Evolutionary conservation across 2,329 filamentous ascomycete species (phyloP), one percentile per base, ranked within the genome.

Genomic region (Catunica adiposa): DNA sequence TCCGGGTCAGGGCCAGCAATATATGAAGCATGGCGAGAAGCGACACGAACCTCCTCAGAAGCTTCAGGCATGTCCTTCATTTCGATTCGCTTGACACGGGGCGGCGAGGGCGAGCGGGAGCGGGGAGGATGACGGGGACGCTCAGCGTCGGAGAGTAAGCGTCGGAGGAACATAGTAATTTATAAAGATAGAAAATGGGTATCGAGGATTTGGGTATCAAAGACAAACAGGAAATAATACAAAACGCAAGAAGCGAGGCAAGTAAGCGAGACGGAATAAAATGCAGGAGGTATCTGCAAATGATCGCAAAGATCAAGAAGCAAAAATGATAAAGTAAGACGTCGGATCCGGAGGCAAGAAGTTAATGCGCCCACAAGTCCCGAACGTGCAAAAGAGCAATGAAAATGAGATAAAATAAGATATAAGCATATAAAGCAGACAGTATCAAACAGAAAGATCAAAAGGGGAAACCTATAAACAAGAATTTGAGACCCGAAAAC

Each of bases 61-160:
- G 56, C n/a, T n/a, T 58, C 56, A 4, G 56, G 56, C 47, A 58
- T 54, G 40, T 58, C 53, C 40, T 54, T 50, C 56, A 58, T 58
- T 26, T 58, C 56, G 26, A 58, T 58, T 8, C 56, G 56, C 40
- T 58, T 58, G 17, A 58, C 56, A 9, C 56, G 56, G 22, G 52
- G 51, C 25, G 56, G 56, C 23, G 56, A 58, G 7, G 56, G 56
- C 3, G 52, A 51, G 20, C 56, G 56, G 37, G 56, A 58, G 37
- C 56, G 56, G 11, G 56, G 56, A 22, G 56, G 56, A 25, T 58
- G 56, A 15, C 48, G 56, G 23, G 56, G 26, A n/a, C 47, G 56
- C 52, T 55, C 56, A 29, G 52, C 48, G 26, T 55, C 48, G n/a
- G 56, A 53, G 22, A 58, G 15, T 17, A 58, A 37, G 20, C 56